Percentiles rank a stretch among this genome's conserved stretches.
phyloP scores from a whole-genome alignment of 805 yeast genomes.

The Zygoascus bituminiphila region DNA sequence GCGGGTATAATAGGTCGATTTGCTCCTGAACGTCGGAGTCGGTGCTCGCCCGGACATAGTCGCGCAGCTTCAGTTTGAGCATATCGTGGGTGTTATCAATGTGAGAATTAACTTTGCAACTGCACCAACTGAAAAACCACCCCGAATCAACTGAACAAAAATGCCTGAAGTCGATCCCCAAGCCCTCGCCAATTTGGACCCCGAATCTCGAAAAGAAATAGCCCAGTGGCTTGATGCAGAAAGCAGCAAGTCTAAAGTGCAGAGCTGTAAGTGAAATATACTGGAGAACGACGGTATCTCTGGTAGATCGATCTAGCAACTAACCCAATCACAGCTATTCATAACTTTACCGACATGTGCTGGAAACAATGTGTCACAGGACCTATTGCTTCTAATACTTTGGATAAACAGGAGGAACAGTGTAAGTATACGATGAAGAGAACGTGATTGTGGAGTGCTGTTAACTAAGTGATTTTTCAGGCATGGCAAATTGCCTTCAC shows the following conservation, averaged over 20 bases:
- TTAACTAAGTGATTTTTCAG: constrained; percentile 3
- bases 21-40: neutral
- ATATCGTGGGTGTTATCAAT: neutral
- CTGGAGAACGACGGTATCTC: constrained; percentile 3
- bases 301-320: too few relatives aligned
- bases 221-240: constrained; percentile 71
- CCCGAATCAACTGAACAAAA: neutral
- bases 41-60: neutral
- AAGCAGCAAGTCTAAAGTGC: constrained; percentile 80
- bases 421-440: constrained; percentile 34
- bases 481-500: constrained; percentile 67
- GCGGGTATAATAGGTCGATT: neutral
- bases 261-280: constrained; percentile 36
- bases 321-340: constrained; percentile 42
- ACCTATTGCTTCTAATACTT: constrained; percentile 30
- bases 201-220: constrained; percentile 62
- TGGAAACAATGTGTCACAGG: constrained; percentile 72
- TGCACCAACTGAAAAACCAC: neutral
- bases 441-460: neutral
- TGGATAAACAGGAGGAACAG: constrained; percentile 52
- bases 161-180: constrained; percentile 32
- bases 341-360: constrained; percentile 82
- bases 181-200: constrained; percentile 47
- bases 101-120: neutral
- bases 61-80: neutral